Conservation (phyloP, 768 basidiomycete species). For the Kwoniella mangroviensis region DNA sequence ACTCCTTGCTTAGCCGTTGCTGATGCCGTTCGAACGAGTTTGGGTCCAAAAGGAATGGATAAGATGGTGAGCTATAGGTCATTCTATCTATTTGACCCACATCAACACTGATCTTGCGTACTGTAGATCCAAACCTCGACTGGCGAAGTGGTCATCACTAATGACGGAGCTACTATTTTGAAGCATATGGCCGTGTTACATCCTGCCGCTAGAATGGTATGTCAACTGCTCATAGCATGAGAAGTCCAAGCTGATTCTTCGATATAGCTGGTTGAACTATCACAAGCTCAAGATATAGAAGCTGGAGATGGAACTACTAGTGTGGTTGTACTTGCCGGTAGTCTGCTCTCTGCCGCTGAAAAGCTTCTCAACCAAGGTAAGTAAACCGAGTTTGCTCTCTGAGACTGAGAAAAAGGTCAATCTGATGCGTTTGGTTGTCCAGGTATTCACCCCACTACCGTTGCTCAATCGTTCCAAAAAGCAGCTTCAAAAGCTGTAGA, state of each 20-base stretch:
- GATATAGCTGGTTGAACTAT: constrained; percentile 88
- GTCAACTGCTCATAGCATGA: constrained; percentile 36
- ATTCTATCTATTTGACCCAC: neutral
- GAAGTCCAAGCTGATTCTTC: constrained; percentile 8
- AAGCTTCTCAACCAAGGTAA: constrained; percentile 88
- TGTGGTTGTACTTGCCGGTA: constrained; percentile 94
- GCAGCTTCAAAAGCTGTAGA: constrained; percentile 93
- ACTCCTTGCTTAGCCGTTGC: constrained; percentile 73
- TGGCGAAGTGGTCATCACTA: constrained; percentile 96
- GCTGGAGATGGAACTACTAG: constrained; percentile 98
- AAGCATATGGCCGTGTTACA: constrained; percentile 90
- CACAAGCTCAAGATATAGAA: constrained; percentile 96
- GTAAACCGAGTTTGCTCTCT: constrained; percentile 13
- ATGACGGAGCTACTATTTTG: constrained; percentile 97
- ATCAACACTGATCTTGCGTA: neutral
- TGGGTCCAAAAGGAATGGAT: constrained; percentile 98
- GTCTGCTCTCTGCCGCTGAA: constrained; percentile 89
- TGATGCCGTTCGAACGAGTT: constrained; percentile 93
- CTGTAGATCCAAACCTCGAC: constrained; percentile 89
- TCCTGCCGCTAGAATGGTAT: constrained; percentile 96
- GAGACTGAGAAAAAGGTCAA: constrained; percentile 8
- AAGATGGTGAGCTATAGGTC: constrained; percentile 75
- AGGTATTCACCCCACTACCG: constrained; percentile 92
- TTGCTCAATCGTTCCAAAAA: constrained; percentile 91
- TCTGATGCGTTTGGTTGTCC: neutral